Evolutionary conservation across 257 asterid species (phyloP).

Genomic region (Voacanga thouarsii): DNA sequence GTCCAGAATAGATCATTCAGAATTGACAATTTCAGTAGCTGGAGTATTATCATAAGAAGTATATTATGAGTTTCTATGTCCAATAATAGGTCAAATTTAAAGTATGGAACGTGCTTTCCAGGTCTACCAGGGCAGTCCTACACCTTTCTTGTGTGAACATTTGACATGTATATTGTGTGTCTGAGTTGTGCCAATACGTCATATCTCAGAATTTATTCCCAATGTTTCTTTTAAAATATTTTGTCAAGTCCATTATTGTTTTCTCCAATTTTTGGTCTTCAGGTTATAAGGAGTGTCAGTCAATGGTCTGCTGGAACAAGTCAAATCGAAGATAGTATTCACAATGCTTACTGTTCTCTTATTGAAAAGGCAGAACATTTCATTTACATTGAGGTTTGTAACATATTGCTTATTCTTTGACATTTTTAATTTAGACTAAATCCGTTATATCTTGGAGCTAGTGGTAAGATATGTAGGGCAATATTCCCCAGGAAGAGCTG

Average conservation of each 20-base stretch:
- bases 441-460: background rate
- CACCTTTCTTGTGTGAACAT: background rate
- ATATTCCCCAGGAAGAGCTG: background rate
- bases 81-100: background rate
- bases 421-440: background rate
- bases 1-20: background rate
- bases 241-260: background rate
- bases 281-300: constrained; percentile 91
- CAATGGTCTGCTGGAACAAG: constrained; percentile 99
- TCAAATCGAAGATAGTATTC: constrained; percentile 92
- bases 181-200: background rate
- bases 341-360: constrained; percentile 83
- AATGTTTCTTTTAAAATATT: background rate
- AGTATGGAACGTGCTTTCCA: background rate
- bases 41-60: background rate
- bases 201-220: background rate
- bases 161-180: background rate
- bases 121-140: background rate
- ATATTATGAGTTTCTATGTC: background rate
- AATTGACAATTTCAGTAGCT: background rate
- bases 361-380: constrained; percentile 91
- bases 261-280: constrained; percentile 23
- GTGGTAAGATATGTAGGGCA: constrained; percentile 1
- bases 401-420: constrained; percentile 5
- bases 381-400: constrained; percentile 80